Percentiles rank a stretch among this genome's conserved stretches.
Conservation (phyloP, 176 grass and related monocot genomes). For the Cocos nucifera region DNA sequence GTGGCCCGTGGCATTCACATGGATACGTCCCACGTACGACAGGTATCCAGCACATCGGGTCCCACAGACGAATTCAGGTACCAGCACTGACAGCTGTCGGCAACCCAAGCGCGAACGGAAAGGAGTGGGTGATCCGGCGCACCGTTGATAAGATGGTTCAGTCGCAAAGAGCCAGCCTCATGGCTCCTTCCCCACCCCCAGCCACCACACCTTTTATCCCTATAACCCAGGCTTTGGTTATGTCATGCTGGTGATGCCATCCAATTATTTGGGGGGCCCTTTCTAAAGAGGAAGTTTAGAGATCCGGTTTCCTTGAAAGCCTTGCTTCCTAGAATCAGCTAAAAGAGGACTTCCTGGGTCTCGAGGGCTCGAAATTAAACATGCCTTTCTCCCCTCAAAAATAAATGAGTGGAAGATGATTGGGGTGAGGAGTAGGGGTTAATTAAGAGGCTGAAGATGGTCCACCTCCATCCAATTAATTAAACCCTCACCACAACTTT, state of each 20-base stretch:
- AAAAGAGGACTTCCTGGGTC: no score
- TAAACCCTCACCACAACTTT: not conserved
- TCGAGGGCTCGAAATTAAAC: no score
- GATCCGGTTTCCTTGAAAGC: not conserved
- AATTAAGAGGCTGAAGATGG: no score
- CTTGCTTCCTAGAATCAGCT: no score
- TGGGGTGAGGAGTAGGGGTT: no score
- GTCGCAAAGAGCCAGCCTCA: not conserved
- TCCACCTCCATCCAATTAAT: not conserved
- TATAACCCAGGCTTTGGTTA: not conserved
- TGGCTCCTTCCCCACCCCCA: not conserved
- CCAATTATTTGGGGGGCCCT: not conserved
- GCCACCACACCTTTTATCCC: not conserved
- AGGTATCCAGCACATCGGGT: not conserved
- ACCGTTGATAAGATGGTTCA: no score
- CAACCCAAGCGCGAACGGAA: not conserved
- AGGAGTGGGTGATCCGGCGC: no score
- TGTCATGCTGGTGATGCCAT: conserved; percentile 24
- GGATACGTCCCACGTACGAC: not conserved
- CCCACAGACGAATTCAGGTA: not conserved
- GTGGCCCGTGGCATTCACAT: not conserved
- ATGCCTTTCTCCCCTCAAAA: no score
- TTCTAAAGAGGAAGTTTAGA: conserved; percentile 16
- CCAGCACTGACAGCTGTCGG: not conserved
- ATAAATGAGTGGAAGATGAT: no score